Evolutionary conservation across 257 asterid genomes (phyloP).

Genomic region (Gardenia jasminoides): DNA sequence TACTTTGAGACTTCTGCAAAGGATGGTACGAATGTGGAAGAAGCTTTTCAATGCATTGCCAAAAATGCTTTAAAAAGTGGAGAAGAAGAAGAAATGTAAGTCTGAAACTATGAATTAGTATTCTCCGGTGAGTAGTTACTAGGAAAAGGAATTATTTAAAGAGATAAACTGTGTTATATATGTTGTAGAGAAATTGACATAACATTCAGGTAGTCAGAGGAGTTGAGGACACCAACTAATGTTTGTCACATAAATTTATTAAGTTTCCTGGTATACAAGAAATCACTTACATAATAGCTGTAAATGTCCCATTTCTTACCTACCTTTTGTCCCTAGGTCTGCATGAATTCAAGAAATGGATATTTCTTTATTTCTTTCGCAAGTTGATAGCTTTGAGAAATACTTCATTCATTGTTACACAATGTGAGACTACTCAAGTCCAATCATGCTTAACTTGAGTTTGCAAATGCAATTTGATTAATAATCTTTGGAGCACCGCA

Average conservation of each 20-base stretch:
- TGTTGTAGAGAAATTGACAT: not conserved
- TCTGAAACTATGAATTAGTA: not conserved
- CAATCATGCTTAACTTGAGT: not conserved
- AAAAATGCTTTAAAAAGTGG: slow-evolving; percentile 86
- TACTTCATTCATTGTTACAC: not conserved
- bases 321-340: not conserved
- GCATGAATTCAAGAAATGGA: not conserved
- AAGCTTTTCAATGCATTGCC: slow-evolving; percentile 93
- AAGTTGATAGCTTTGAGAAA: not conserved
- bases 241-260: not conserved
- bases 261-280: not conserved
- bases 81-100: slow-evolving; percentile 97
- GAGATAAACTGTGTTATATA: not conserved
- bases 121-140: not conserved
- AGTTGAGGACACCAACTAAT: not conserved
- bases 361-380: not conserved
- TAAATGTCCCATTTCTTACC: not conserved
- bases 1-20: slow-evolving; percentile 98
- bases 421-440: not conserved
- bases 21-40: slow-evolving; percentile 94
- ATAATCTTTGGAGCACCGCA: not conserved
- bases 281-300: not conserved
- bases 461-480: not conserved
- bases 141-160: not conserved
- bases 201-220: not conserved